Evolutionary conservation across 352 stramenopile species (phyloP).

Genomic region (Globisporangium perplexum): DNA sequence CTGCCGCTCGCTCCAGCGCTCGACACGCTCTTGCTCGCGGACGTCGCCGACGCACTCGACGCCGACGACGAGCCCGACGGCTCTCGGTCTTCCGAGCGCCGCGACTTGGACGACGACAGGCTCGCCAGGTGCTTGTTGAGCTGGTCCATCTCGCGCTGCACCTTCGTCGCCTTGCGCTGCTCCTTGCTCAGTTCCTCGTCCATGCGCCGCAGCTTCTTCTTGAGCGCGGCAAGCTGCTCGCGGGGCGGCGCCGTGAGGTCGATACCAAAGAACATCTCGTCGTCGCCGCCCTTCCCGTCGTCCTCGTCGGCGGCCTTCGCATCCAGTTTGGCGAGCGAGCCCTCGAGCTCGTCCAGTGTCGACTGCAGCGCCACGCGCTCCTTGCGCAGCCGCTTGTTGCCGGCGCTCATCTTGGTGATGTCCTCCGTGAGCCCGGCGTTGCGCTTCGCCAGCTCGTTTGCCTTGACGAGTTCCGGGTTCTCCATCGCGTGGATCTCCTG

Average conservation of each 20-base stretch:
- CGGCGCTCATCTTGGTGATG: slow-evolving; percentile 77
- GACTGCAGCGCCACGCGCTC: slow-evolving; percentile 64
- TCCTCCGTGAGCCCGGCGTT: slow-evolving; percentile 80
- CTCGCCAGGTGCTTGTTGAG: slow-evolving; percentile 68
- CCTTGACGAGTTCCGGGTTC: slow-evolving; percentile 73
- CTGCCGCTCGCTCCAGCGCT: slow-evolving; percentile 14
- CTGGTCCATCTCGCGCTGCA: slow-evolving; percentile 84
- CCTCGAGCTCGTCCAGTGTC: slow-evolving; percentile 66
- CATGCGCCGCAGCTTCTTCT: slow-evolving; percentile 66
- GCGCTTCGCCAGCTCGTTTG: slow-evolving; percentile 64
- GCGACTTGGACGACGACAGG: slow-evolving; percentile 26
- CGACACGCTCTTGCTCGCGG: slow-evolving; percentile 22
- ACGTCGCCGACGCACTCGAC: slow-evolving; percentile 19
- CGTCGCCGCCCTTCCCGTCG: slow-evolving; percentile 34
- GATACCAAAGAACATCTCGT: slow-evolving; percentile 77
- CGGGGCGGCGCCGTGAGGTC: slow-evolving; percentile 48
- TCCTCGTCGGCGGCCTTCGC: slow-evolving; percentile 41
- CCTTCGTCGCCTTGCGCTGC: slow-evolving; percentile 61
- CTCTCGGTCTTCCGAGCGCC: neutral
- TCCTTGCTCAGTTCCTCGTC: slow-evolving; percentile 81
- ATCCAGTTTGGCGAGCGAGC: slow-evolving; percentile 55
- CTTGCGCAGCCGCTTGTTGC: slow-evolving; percentile 81
- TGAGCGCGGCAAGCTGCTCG: slow-evolving; percentile 51
- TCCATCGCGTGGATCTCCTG: slow-evolving; percentile 67
- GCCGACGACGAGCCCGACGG: slow-evolving; percentile 19